phyloP scores from a whole-genome alignment of 805 yeast genomes.

The Grigorovia jiainica region DNA sequence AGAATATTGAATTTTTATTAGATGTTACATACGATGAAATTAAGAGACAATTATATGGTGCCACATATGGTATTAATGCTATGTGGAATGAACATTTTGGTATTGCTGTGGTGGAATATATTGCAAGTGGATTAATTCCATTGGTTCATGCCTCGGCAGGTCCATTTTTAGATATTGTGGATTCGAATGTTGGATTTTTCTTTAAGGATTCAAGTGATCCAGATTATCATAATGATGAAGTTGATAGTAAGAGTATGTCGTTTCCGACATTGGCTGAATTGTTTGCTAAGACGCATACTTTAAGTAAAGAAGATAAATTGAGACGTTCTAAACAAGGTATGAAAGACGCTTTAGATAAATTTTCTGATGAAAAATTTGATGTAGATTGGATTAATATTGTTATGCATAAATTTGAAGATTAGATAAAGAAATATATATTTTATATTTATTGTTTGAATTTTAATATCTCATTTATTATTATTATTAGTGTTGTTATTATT shows the following conservation, averaged over 20 bases:
- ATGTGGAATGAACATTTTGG: conserved; percentile 99
- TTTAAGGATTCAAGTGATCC: conserved; percentile 68
- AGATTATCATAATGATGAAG: conserved; percentile 37
- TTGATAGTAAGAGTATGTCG: conserved; percentile 14
- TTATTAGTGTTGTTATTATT: too few relatives aligned
- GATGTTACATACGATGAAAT: conserved; percentile 69
- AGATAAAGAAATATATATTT: too few relatives aligned
- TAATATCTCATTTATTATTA: too few relatives aligned
- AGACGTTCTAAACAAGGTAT: conserved; percentile 39
- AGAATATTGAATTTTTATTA: conserved; percentile 44
- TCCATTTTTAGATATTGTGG: conserved; percentile 79
- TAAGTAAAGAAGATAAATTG: conserved; percentile 30
- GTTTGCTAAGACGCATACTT: conserved; percentile 35
- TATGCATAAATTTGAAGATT: conserved; percentile 8
- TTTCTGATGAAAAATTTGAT: conserved; percentile 53
- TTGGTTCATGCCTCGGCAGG: conserved; percentile 94
- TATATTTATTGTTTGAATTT: too few relatives aligned
- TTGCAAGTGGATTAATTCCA: conserved; percentile 80
- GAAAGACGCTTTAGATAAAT: conserved; percentile 39
- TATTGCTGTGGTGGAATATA: conserved; percentile 89
- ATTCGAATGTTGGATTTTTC: conserved; percentile 60
- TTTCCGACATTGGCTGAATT: conserved; percentile 40
- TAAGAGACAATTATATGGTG: conserved; percentile 39
- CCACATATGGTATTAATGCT: conserved; percentile 78
- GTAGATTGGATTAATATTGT: conserved; percentile 39